A percentile compares a stretch with the other conserved stretches of the same genome.
Evolutionary conservation across 768 basidiomycete genomes (phyloP).

Genomic region (Polyporus arcularius): DNA sequence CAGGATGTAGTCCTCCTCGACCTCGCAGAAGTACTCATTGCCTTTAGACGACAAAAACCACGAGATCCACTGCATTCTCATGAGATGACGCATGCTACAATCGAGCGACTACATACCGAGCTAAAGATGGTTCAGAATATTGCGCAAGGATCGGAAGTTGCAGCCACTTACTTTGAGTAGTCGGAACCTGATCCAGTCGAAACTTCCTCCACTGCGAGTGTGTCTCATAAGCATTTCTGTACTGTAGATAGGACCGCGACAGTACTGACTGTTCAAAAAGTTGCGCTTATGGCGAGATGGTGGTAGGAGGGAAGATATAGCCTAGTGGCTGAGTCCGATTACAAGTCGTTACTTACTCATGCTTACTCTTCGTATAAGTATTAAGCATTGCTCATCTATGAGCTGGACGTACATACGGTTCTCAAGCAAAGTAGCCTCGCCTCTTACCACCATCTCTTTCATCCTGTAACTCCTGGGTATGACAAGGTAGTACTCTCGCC

Average conservation of each 20-base stretch:
- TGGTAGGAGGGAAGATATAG: too few relatives aligned
- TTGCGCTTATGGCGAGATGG: too few relatives aligned
- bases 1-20: conserved; percentile 98
- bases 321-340: too few relatives aligned
- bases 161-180: conserved; percentile 80
- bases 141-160: conserved; percentile 11
- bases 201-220: conserved; percentile 70
- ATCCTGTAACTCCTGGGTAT: too few relatives aligned
- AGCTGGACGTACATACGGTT: too few relatives aligned
- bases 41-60: conserved; percentile 98
- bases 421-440: too few relatives aligned
- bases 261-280: background rate
- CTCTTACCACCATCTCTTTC: too few relatives aligned
- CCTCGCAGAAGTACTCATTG: conserved; percentile 99
- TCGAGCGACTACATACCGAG: conserved; percentile 12
- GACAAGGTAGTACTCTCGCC: background rate
- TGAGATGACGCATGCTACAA: background rate
- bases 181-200: conserved; percentile 94
- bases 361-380: too few relatives aligned
- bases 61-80: conserved; percentile 78
- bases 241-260: too few relatives aligned
- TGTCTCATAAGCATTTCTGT: too few relatives aligned
- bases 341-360: too few relatives aligned
- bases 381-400: too few relatives aligned
- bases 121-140: conserved; percentile 25